Conservation (phyloP, 2,329 filamentous ascomycete species). For the Diaporthe sp. region DNA sequence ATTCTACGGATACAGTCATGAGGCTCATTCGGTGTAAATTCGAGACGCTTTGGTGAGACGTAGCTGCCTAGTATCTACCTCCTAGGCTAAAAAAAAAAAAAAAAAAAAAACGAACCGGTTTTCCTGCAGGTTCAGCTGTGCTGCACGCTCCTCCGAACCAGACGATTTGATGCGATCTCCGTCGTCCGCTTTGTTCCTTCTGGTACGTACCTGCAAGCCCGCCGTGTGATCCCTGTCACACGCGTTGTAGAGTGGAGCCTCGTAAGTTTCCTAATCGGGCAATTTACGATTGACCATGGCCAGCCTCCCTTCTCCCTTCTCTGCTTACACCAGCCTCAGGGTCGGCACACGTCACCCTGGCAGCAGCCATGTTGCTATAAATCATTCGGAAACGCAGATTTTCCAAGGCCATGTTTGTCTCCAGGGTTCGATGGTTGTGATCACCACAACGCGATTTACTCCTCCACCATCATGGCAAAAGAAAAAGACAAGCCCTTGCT, state of each 20-base stretch:
- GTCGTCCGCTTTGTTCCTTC: neutral
- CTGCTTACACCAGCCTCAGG: constrained; percentile 3
- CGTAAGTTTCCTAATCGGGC: constrained; percentile 21
- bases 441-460: neutral
- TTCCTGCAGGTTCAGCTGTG: neutral
- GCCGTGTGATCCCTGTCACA: neutral
- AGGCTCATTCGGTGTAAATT: neutral
- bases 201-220: neutral
- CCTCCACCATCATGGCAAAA: neutral
- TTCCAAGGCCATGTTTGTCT: neutral
- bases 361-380: neutral
- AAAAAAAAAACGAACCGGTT: no score
- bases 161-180: neutral
- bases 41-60: neutral
- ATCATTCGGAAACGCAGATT: neutral
- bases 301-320: neutral
- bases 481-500: neutral
- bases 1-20: neutral
- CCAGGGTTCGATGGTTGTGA: neutral
- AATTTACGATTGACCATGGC: neutral
- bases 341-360: neutral
- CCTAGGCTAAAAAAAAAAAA: no score
- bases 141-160: neutral
- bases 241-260: neutral
- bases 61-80: no score